Percentiles rank a stretch among this genome's conserved stretches.
phyloP scores from a whole-genome alignment of 1,284 basidiomycete species.

The Athelia psychrophila region DNA sequence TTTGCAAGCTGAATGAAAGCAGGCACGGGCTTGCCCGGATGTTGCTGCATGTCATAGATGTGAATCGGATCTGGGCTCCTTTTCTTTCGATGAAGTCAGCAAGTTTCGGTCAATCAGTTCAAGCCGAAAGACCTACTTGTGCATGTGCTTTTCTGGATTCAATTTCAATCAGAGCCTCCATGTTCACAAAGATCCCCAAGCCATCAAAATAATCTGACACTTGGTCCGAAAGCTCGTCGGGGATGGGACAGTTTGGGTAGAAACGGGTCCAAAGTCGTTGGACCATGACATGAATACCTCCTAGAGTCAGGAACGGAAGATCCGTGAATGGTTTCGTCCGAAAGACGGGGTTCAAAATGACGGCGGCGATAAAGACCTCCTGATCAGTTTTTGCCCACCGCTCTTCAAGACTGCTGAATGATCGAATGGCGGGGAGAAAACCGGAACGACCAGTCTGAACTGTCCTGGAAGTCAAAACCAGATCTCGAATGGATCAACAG shows the following conservation, averaged over 20 bases:
- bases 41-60: not conserved
- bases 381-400: conserved; percentile 41
- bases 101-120: too few relatives aligned
- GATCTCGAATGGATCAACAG: conserved; percentile 32
- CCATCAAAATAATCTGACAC: not conserved
- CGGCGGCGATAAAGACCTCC: conserved; percentile 36
- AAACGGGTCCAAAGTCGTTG: not conserved
- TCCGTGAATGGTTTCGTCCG: not conserved
- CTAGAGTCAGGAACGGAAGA: not conserved
- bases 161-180: too few relatives aligned
- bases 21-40: conserved; percentile 1
- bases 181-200: not conserved
- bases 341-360: conserved; percentile 37
- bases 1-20: conserved; percentile 20
- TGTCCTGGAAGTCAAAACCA: conserved; percentile 18
- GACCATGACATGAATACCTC: not conserved
- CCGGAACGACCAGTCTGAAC: conserved; percentile 16
- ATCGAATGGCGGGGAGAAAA: conserved; percentile 18
- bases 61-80: not conserved
- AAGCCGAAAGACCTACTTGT: too few relatives aligned
- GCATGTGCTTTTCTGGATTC: too few relatives aligned
- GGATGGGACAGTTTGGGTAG: not conserved
- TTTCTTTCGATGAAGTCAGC: too few relatives aligned
- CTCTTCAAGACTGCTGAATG: conserved; percentile 31
- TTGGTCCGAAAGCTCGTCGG: not conserved